These are phyloP conservation scores for Apiospora arundinis DNA, from an alignment of 2,329 filamentous ascomycete species.

Conservation along the genomic window DNA sequence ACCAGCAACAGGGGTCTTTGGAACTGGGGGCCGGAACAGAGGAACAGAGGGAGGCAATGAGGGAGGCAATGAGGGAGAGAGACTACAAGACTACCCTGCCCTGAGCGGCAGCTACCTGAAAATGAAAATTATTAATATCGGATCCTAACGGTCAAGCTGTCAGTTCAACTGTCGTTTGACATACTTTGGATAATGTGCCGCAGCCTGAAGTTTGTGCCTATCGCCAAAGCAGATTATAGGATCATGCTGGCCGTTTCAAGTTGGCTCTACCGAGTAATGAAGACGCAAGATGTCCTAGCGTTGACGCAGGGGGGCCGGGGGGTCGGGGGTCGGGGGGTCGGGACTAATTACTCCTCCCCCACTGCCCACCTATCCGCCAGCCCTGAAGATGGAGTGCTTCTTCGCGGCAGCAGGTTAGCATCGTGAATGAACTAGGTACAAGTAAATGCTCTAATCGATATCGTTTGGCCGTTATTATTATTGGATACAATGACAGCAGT, in stretches of 20 bases:
- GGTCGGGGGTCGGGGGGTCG: too few relatives aligned
- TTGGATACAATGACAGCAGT: too few relatives aligned
- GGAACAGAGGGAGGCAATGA: neutral
- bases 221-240: slow-evolving; percentile 7
- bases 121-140: neutral
- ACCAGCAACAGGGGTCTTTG: neutral
- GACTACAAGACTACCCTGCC: neutral
- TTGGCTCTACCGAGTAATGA: neutral
- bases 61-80: too few relatives aligned
- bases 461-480: too few relatives aligned
- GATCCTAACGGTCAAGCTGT: neutral
- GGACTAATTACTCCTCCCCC: neutral
- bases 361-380: neutral
- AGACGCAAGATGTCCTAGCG: slow-evolving; percentile 1
- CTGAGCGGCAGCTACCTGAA: neutral
- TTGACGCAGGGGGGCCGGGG: slow-evolving; percentile 11
- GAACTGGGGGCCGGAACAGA: neutral
- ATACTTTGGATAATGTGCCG: neutral
- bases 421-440: too few relatives aligned
- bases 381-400: neutral
- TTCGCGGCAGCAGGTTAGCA: neutral
- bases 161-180: neutral
- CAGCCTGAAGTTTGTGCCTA: neutral
- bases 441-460: too few relatives aligned
- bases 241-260: slow-evolving; percentile 11